These are phyloP conservation scores for Starmera caribaea DNA, from an alignment of 805 yeast species.

Conservation along the genomic window DNA sequence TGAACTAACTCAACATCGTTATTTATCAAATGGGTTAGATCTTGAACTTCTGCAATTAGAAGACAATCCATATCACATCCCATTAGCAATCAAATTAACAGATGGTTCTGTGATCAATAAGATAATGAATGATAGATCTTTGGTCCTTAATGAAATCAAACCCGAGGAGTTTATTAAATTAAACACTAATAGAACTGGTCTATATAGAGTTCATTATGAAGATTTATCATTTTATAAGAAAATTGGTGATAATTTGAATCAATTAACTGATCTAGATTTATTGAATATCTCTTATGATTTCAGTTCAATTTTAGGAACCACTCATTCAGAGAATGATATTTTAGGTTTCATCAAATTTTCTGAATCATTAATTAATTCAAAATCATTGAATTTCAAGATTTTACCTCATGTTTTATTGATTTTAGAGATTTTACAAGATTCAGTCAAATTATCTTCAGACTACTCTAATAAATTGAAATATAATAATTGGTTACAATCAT, in stretches of 20 bases:
- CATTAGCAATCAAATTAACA: conserved; percentile 34
- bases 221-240: conserved; percentile 17
- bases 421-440: conserved; percentile 14
- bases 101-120: conserved; percentile 28
- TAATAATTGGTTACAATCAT: conserved; percentile 6
- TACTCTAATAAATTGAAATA: conserved; percentile 3
- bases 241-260: conserved; percentile 13
- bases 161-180: conserved; percentile 26
- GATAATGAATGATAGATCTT: conserved; percentile 33
- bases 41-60: conserved; percentile 28
- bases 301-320: conserved; percentile 18
- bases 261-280: conserved; percentile 18
- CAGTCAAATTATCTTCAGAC: conserved; percentile 9
- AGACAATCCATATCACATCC: conserved; percentile 54
- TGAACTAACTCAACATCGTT: conserved; percentile 30
- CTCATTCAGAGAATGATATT: conserved; percentile 18
- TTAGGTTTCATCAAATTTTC: conserved; percentile 20
- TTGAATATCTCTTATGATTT: conserved; percentile 26
- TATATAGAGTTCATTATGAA: conserved; percentile 40
- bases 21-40: conserved; percentile 12
- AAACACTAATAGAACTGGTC: conserved; percentile 36
- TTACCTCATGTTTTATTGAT: conserved; percentile 19
- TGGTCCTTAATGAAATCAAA: conserved; percentile 12
- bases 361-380: conserved; percentile 5
- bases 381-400: conserved; percentile 14